Conservation (phyloP, 2,329 filamentous ascomycete species). For the Tympanopsis confertula region DNA sequence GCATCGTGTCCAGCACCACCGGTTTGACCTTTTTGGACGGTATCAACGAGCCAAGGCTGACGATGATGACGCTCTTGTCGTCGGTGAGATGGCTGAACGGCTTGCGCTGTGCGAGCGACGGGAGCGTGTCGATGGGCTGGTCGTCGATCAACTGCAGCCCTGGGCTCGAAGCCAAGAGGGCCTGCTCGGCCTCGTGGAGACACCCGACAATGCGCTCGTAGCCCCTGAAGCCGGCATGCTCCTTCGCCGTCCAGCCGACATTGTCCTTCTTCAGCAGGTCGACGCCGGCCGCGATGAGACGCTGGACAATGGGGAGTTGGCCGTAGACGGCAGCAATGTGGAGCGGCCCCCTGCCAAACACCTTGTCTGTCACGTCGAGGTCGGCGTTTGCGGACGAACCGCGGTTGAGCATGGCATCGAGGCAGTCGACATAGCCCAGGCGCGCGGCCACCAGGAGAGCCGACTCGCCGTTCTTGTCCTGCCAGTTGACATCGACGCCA, state of each 20-base stretch:
- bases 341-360: slow-evolving; percentile 89
- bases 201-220: slow-evolving; percentile 70
- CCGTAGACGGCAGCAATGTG: slow-evolving; percentile 90
- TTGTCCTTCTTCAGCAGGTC: slow-evolving; percentile 65
- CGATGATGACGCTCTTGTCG: neutral
- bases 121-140: neutral
- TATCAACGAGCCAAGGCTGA: neutral
- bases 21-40: neutral
- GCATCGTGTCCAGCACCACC: neutral
- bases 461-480: slow-evolving; percentile 80
- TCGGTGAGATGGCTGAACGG: neutral
- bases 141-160: no score
- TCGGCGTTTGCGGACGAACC: slow-evolving; percentile 61
- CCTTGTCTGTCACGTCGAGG: slow-evolving; percentile 67
- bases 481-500: slow-evolving; percentile 86
- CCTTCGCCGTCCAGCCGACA: slow-evolving; percentile 87
- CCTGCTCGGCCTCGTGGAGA: slow-evolving; percentile 30
- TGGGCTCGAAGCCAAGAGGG: neutral
- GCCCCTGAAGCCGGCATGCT: slow-evolving; percentile 82
- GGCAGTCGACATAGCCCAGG: slow-evolving; percentile 77
- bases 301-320: slow-evolving; percentile 60
- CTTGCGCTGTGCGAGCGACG: neutral
- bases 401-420: slow-evolving; percentile 62
- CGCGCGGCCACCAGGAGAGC: slow-evolving; percentile 84
- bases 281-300: slow-evolving; percentile 69